These are phyloP conservation scores for Xerocomus nothofagi DNA, from an alignment of 1,284 basidiomycete genomes.

Conservation along the genomic window DNA sequence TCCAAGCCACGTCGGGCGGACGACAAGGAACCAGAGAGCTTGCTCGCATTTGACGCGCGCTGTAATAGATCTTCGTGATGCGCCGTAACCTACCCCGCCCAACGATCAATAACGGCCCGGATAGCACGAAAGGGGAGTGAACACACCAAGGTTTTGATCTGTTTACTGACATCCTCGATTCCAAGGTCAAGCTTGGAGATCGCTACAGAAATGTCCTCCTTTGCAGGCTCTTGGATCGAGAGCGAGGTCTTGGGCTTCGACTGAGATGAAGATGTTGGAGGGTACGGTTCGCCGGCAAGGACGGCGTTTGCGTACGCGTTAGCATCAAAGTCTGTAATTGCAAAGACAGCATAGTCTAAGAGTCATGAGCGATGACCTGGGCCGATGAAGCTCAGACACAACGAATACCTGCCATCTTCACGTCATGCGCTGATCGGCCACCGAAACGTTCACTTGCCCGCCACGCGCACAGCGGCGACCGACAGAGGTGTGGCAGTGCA, in stretches of 20 bases:
- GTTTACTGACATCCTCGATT: conserved; percentile 86
- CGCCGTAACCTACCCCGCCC: conserved; percentile 51
- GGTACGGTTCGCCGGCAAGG: conserved; percentile 76
- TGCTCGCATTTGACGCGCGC: conserved; percentile 66
- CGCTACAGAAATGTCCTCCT: conserved; percentile 84
- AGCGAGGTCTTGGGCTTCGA: conserved; percentile 35
- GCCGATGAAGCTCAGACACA: neutral
- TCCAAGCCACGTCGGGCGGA: conserved; percentile 64
- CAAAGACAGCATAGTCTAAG: conserved; percentile 69
- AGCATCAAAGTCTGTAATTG: conserved; percentile 71
- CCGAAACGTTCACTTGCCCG: neutral
- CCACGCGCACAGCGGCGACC: neutral
- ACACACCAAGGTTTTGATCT: conserved; percentile 80
- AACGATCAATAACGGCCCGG: neutral
- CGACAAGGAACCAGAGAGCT: conserved; percentile 61
- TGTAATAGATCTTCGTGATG: conserved; percentile 76
- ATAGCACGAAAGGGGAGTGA: neutral
- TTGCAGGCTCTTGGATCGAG: conserved; percentile 55
- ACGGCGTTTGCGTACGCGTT: conserved; percentile 89
- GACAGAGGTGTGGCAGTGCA: conserved; percentile 24
- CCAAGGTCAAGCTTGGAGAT: conserved; percentile 81
- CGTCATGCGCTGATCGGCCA: neutral
- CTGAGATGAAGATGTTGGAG: conserved; percentile 32
- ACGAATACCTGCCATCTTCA: conserved; percentile 28
- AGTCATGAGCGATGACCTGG: neutral